A percentile compares a stretch with the other conserved stretches of the same genome.
phyloP scores from a whole-genome alignment of 805 yeast species.

The Suhomyces canberraensis region DNA sequence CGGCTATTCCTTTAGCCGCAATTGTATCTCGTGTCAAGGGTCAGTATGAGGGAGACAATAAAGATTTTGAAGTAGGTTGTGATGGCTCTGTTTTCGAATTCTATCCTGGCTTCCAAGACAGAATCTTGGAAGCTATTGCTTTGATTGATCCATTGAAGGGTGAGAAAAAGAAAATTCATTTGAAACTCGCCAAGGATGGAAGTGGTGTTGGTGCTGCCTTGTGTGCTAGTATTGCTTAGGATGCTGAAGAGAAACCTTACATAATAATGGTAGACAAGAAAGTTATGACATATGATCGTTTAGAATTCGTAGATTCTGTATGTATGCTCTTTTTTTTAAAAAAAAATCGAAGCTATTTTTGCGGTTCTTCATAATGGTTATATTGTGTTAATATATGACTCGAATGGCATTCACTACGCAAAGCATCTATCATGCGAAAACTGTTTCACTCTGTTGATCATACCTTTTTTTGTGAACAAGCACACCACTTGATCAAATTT shows the following conservation, averaged over 20 bases:
- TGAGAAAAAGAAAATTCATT: conserved; percentile 68
- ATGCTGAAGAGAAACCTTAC: too few relatives aligned
- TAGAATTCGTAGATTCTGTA: too few relatives aligned
- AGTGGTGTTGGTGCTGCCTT: conserved; percentile 97
- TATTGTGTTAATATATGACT: too few relatives aligned
- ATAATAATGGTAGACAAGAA: too few relatives aligned
- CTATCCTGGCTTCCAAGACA: conserved; percentile 85
- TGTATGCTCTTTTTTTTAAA: too few relatives aligned
- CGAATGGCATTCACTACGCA: too few relatives aligned
- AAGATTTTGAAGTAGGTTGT: conserved; percentile 87
- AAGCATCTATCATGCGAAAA: too few relatives aligned
- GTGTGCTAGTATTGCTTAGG: conserved; percentile 60
- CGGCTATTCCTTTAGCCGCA: conserved; percentile 89
- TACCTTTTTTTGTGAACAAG: not conserved
- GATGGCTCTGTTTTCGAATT: conserved; percentile 94
- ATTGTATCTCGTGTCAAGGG: conserved; percentile 67
- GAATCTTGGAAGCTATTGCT: conserved; percentile 75
- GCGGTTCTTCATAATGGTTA: too few relatives aligned
- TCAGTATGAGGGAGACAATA: conserved; percentile 44
- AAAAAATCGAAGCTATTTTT: too few relatives aligned
- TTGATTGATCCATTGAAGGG: conserved; percentile 69
- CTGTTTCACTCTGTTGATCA: too few relatives aligned
- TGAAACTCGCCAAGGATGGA: conserved; percentile 89
- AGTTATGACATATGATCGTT: too few relatives aligned
- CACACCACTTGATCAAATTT: not conserved